Base-by-base conservation (phyloP, 2,329 filamentous ascomycete species). In the Pyricularia sp. region DNA sequence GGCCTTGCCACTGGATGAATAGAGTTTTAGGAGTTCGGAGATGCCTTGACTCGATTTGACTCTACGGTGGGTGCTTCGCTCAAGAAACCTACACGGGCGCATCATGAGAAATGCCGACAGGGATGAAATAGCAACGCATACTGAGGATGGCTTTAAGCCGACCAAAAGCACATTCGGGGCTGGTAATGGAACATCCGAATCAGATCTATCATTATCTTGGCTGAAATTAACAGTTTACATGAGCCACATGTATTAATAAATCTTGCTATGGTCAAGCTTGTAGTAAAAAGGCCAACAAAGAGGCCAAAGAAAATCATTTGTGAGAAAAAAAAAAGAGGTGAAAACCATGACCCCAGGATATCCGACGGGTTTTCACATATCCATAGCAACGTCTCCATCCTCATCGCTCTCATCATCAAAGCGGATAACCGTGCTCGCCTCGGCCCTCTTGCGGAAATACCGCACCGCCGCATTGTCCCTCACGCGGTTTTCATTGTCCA, bases 401-500 rank as follows among this genome's bases (percentile, higher is more conserved):
- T 28, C 61, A n/a, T 49, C 62, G 49, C 55, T 55, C 28, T 26
- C 49, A 4, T 53, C 55, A 33, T 59, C 31, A 19, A 64, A 40
- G 9, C 62, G n/a, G 31, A 55, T 64, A 10, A 64, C 62, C 19
- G 26, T n/a, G 30, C 49, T 59, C 9, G 62, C 8, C 63, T 64
- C 63, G 3, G 31, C 31, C 68, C 76, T 74, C 69, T 79, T 79
- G 65, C 83, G 74, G 70, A 78, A 76, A 70, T 77, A 81, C 63
- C 83, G 71, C 68, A 82, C 79, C 57, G 77, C 76, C 1, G 83
- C 82, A 26, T 81, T 80, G 59, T 79, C 75, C 22, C 80, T 75
- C 66, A 86, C 78, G 33, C 81, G 75, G 55, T 74, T 77, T 74
- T 86, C 84, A 61, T 79, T 77, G 67, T 83, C 80, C 16, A 79